These are phyloP conservation scores for Stephania cephalantha DNA, from an alignment of 164 flowering plant species.

Conservation along the genomic window DNA sequence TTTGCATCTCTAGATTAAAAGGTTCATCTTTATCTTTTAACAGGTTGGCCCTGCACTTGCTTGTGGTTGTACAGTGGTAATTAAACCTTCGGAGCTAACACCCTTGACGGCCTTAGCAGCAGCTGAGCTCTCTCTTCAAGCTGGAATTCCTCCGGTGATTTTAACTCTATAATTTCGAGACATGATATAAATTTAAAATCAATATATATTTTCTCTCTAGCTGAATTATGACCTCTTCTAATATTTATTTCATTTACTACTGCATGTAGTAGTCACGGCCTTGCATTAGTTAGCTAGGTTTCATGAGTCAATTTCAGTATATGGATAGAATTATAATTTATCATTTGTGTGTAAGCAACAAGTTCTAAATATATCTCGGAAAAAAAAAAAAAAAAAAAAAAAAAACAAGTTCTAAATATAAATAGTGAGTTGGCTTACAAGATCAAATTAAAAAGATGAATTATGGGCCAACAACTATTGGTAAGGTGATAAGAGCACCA, in stretches of 20 bases:
- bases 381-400: background rate
- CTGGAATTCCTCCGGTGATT: slow-evolving; percentile 96
- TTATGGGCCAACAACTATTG: background rate
- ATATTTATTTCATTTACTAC: slow-evolving; percentile 1
- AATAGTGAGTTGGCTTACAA: background rate
- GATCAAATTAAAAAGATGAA: background rate
- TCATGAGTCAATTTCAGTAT: background rate
- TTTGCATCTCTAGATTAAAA: slow-evolving; percentile 3
- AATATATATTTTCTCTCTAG: background rate
- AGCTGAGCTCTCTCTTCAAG: slow-evolving; percentile 87
- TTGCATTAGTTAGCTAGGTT: background rate
- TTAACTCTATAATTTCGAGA: slow-evolving; percentile 4
- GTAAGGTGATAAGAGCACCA: background rate
- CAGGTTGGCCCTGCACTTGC: slow-evolving; percentile 99
- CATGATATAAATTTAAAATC: background rate
- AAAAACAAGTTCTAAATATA: background rate
- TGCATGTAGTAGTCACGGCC: background rate
- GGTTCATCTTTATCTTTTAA: slow-evolving; percentile 6
- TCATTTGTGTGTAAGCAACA: background rate
- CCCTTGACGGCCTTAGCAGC: slow-evolving; percentile 98
- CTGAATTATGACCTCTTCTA: background rate
- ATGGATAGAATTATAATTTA: background rate
- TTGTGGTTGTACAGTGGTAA: slow-evolving; percentile 91
- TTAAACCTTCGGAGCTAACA: slow-evolving; percentile 94
- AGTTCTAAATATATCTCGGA: background rate